Percentiles rank a stretch among this genome's conserved stretches.
Evolutionary conservation across 768 basidiomycete genomes (phyloP).

Genomic region (Lactarius sp.): DNA sequence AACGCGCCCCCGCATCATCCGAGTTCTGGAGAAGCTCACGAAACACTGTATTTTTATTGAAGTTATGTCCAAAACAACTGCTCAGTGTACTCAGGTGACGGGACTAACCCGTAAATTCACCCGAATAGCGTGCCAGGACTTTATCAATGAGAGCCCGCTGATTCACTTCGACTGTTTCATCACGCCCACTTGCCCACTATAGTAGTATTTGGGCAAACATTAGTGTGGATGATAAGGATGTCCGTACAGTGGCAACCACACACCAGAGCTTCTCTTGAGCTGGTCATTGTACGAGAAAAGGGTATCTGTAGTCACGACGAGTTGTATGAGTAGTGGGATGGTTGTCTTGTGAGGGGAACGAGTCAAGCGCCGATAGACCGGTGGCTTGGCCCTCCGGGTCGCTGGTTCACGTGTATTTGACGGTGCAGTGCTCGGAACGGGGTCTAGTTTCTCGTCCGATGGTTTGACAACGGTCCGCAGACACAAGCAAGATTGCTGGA

Average conservation of each 20-base stretch:
- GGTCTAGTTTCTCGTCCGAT: not conserved
- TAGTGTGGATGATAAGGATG: not conserved
- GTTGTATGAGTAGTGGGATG: not conserved
- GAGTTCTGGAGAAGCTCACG: slow-evolving; percentile 94
- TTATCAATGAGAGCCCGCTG: slow-evolving; percentile 97
- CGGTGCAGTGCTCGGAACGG: not conserved
- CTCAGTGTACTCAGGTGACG: not conserved
- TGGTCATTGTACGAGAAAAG: slow-evolving; percentile 3
- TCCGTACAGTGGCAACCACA: not conserved
- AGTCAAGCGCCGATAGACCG: not conserved
- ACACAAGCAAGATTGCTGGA: not conserved
- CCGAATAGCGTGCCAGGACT: slow-evolving; percentile 91
- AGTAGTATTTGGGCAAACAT: not conserved
- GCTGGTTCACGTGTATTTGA: not conserved
- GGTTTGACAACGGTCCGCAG: not conserved
- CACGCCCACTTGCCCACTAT: slow-evolving; percentile 57
- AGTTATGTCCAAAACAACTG: not conserved
- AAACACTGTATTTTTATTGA: slow-evolving; percentile 40
- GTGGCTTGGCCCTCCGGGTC: not conserved
- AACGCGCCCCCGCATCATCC: slow-evolving; percentile 77
- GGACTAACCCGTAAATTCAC: slow-evolving; percentile 76
- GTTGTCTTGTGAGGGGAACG: not conserved
- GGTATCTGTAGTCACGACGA: too few relatives aligned
- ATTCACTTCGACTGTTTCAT: slow-evolving; percentile 86
- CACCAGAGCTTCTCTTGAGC: slow-evolving; percentile 18